These are phyloP conservation scores for Podospora pseudoanserina DNA, from an alignment of 495 filamentous ascomycete species.

Conservation along the genomic window DNA sequence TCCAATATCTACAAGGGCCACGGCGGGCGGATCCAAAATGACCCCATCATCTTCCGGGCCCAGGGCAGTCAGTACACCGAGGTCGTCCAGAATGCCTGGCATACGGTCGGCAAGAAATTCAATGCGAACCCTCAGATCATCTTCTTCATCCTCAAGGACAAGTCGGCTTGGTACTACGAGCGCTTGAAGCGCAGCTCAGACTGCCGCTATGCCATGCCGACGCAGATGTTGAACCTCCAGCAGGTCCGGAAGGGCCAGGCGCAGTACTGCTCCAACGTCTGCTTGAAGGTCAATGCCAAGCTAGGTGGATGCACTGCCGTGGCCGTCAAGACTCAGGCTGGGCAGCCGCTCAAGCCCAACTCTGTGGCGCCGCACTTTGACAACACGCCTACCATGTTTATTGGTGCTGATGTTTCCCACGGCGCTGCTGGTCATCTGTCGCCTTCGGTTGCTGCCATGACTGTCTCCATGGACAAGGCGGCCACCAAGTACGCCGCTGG, in stretches of 20 bases:
- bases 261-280: constrained; percentile 85
- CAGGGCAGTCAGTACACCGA: constrained; percentile 13
- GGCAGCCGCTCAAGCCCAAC: constrained; percentile 13
- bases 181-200: constrained; percentile 81
- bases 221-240: constrained; percentile 62
- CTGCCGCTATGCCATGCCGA: constrained; percentile 70
- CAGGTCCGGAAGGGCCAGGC: constrained; percentile 59
- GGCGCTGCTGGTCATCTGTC: constrained; percentile 56
- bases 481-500: constrained; percentile 70
- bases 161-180: constrained; percentile 63
- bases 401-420: constrained; percentile 90
- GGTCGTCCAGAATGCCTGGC: constrained; percentile 26
- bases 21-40: constrained; percentile 59
- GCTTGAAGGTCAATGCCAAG: constrained; percentile 94
- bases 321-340: constrained; percentile 13
- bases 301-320: constrained; percentile 72
- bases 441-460: constrained; percentile 84
- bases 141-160: constrained; percentile 68
- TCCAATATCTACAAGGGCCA: constrained; percentile 61
- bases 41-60: constrained; percentile 30
- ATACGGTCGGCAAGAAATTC: constrained; percentile 10
- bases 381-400: constrained; percentile 60
- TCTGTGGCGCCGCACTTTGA: constrained; percentile 33
- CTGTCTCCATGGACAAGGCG: constrained; percentile 68
- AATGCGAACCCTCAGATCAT: constrained; percentile 54